Evolutionary conservation across 139 green algal genomes (phyloP).

Genomic region (Chlorella vulgaris): DNA sequence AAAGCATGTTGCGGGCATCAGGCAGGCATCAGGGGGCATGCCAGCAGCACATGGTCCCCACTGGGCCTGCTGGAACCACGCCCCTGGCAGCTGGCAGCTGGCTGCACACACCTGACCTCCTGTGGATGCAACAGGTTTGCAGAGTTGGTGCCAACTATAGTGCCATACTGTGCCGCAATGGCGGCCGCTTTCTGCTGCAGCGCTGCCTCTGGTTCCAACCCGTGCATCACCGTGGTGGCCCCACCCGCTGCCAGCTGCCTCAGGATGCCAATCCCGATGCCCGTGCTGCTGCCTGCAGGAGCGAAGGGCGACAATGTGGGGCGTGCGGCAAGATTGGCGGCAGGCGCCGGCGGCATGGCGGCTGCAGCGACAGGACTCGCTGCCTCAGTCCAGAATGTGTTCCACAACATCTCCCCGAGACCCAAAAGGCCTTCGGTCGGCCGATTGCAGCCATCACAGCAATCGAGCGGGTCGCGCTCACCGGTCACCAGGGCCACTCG

Average conservation of each 20-base stretch:
- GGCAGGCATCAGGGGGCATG: not conserved
- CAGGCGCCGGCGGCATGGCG: not conserved
- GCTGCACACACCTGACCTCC: conserved; percentile 45
- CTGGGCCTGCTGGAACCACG: no score
- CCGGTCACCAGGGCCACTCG: conserved; percentile 36
- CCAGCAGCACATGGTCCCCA: not conserved
- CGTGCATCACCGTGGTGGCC: conserved; percentile 58
- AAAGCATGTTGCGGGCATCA: not conserved
- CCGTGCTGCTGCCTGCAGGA: conserved; percentile 49
- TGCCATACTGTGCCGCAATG: conserved; percentile 43
- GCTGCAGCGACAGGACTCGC: not conserved
- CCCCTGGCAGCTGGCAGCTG: not conserved
- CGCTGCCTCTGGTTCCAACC: conserved; percentile 38
- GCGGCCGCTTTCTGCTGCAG: conserved; percentile 29
- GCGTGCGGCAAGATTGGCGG: not conserved
- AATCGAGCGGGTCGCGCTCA: not conserved
- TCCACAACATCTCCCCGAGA: no score
- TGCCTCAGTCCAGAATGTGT: no score
- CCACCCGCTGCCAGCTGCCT: conserved; percentile 47
- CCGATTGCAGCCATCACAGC: no score
- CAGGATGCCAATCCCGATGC: conserved; percentile 62
- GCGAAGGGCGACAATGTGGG: not conserved
- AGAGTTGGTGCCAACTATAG: conserved; percentile 33
- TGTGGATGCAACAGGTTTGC: conserved; percentile 47
- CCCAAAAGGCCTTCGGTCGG: no score